Evolutionary conservation across 495 filamentous ascomycete species (phyloP).

Genomic region (Tuber microsphaerosporum): DNA sequence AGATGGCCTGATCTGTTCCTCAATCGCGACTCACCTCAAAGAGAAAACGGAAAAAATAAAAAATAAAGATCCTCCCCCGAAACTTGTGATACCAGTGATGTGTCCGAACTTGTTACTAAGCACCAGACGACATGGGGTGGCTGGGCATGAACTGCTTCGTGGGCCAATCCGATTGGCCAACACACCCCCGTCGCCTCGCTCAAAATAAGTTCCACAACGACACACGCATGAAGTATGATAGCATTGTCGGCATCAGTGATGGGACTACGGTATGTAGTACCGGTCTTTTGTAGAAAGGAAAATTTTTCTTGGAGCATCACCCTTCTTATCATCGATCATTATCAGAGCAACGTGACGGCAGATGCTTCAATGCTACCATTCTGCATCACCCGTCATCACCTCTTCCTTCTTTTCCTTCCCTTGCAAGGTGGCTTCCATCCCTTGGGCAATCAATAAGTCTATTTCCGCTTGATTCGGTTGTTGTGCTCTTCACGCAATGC

Average conservation of each 20-base stretch:
- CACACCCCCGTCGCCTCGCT: constrained; percentile 13
- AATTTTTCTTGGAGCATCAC: not conserved
- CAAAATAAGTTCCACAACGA: constrained; percentile 23
- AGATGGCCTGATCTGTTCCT: not conserved
- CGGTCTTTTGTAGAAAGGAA: not conserved
- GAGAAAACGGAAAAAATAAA: not conserved
- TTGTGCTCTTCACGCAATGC: not conserved
- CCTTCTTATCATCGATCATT: not conserved
- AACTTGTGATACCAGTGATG: constrained; percentile 15
- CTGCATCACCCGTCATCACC: constrained; percentile 1
- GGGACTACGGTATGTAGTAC: not conserved
- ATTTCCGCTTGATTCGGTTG: not conserved
- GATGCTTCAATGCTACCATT: not conserved
- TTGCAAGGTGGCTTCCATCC: not conserved
- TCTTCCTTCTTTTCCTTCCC: not conserved
- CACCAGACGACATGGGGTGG: constrained; percentile 31
- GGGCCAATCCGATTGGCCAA: constrained; percentile 29
- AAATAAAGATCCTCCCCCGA: not conserved
- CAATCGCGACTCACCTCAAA: not conserved
- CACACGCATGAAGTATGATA: constrained; percentile 1
- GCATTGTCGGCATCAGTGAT: not conserved
- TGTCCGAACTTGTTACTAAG: constrained; percentile 30
- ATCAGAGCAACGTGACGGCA: not conserved
- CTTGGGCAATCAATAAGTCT: not conserved
- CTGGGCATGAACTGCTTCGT: constrained; percentile 34